Evolutionary conservation across 352 stramenopile genomes (phyloP).

Genomic region (Globisporangium iwayamae): DNA sequence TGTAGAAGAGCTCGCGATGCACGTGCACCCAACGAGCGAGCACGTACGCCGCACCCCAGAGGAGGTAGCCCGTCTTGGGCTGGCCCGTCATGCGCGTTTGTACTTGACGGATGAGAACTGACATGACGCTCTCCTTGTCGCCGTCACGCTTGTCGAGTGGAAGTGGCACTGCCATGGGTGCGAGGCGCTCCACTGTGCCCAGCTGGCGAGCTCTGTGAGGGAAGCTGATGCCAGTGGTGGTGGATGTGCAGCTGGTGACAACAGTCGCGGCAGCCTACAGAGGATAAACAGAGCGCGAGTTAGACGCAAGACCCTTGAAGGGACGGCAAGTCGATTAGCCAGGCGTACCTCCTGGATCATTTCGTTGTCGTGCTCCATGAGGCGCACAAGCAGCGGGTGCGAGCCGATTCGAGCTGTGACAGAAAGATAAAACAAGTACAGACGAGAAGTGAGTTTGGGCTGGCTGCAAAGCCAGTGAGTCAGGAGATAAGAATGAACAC

Average conservation of each 20-base stretch:
- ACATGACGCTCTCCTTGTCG: conserved; percentile 22
- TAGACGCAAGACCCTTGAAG: background rate
- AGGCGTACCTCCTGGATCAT: conserved; percentile 61
- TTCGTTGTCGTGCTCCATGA: conserved; percentile 80
- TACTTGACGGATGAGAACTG: conserved; percentile 79
- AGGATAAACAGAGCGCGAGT: background rate
- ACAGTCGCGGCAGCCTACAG: conserved; percentile 57
- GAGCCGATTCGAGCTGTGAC: conserved; percentile 52
- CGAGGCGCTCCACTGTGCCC: conserved; percentile 47
- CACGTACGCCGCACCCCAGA: conserved; percentile 81
- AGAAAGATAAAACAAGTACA: background rate
- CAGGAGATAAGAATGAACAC: conserved; percentile 4
- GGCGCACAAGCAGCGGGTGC: conserved; percentile 58
- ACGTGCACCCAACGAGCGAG: conserved; percentile 80
- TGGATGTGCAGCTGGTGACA: conserved; percentile 61
- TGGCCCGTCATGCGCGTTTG: conserved; percentile 82
- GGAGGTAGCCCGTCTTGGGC: conserved; percentile 79
- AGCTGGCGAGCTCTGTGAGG: conserved; percentile 59
- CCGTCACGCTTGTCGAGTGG: conserved; percentile 60
- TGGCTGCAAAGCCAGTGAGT: background rate
- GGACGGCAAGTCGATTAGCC: background rate
- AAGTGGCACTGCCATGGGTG: conserved; percentile 50
- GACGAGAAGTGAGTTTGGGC: background rate
- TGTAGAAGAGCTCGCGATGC: conserved; percentile 66
- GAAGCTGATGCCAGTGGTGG: conserved; percentile 66